These are phyloP conservation scores for Petunia axillaris DNA, from an alignment of 257 asterid genomes.

Conservation along the genomic window DNA sequence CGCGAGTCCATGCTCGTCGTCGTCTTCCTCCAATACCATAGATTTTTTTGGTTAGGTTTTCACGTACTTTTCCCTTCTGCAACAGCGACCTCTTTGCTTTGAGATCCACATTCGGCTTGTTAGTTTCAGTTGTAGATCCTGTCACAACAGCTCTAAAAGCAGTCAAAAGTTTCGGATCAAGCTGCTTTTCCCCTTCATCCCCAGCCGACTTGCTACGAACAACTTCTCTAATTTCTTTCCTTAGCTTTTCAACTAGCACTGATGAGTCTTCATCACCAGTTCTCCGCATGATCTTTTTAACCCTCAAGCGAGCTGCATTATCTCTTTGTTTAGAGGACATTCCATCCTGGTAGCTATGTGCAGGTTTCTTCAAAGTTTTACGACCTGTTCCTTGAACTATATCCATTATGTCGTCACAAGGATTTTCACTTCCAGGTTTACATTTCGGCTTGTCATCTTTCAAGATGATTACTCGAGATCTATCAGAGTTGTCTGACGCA, in stretches of 20 bases:
- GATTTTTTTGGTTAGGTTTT: conserved; percentile 84
- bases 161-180: conserved; percentile 88
- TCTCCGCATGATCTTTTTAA: conserved; percentile 93
- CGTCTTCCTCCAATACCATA: conserved; percentile 90
- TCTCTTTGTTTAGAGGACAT: conserved; percentile 53
- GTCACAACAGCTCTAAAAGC: conserved; percentile 96
- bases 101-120: conserved; percentile 60
- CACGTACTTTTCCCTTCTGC: conserved; percentile 96
- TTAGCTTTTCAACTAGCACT: conserved; percentile 69
- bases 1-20: conserved; percentile 88
- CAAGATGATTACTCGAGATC: conserved; percentile 14
- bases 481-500: conserved; percentile 39
- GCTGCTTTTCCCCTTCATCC: conserved; percentile 61
- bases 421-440: conserved; percentile 42
- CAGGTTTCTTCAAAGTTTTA: conserved; percentile 48
- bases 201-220: conserved; percentile 75
- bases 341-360: conserved; percentile 37
- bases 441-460: conserved; percentile 42
- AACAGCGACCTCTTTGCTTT: conserved; percentile 77
- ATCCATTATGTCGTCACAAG: conserved; percentile 57
- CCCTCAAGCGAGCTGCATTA: conserved; percentile 70
- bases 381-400: conserved; percentile 69
- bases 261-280: conserved; percentile 67
- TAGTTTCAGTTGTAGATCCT: conserved; percentile 63
- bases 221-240: conserved; percentile 84